These are phyloP conservation scores for Diaporthe sp. DNA, from an alignment of 2,329 filamentous ascomycete species.

Conservation along the genomic window DNA sequence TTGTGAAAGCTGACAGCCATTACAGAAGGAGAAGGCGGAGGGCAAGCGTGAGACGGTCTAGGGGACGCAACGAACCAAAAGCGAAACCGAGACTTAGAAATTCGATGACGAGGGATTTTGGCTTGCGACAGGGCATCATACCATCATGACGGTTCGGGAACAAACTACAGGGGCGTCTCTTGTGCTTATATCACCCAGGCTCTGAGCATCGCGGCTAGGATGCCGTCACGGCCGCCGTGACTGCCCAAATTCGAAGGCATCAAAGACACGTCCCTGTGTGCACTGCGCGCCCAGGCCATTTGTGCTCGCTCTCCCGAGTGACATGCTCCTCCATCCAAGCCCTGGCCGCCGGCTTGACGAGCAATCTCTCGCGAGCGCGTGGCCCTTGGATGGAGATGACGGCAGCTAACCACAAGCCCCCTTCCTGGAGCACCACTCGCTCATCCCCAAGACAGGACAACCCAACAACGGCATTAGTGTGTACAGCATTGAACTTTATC, in stretches of 20 bases:
- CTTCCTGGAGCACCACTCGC: neutral
- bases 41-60: conserved; percentile 92
- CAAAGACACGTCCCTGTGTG: conserved; percentile 29
- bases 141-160: conserved; percentile 37
- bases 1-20: conserved; percentile 34
- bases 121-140: conserved; percentile 34
- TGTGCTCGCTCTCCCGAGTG: conserved; percentile 27
- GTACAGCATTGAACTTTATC: conserved; percentile 67
- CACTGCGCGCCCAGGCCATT: conserved; percentile 9
- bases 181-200: conserved; percentile 35
- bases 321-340: conserved; percentile 34
- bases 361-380: conserved; percentile 1
- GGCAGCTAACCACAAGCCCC: neutral
- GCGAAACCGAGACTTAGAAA: conserved; percentile 43
- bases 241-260: conserved; percentile 38
- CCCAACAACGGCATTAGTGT: conserved; percentile 64
- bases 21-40: conserved; percentile 96
- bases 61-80: conserved; percentile 42
- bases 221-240: conserved; percentile 34
- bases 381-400: conserved; percentile 17
- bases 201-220: conserved; percentile 33
- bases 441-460: neutral
- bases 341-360: conserved; percentile 7
- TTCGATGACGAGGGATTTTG: conserved; percentile 36
- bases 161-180: conserved; percentile 38